Evolutionary conservation across 2,329 filamentous ascomycete genomes (phyloP).

Genomic region (Alternaria novae-zelandiae): DNA sequence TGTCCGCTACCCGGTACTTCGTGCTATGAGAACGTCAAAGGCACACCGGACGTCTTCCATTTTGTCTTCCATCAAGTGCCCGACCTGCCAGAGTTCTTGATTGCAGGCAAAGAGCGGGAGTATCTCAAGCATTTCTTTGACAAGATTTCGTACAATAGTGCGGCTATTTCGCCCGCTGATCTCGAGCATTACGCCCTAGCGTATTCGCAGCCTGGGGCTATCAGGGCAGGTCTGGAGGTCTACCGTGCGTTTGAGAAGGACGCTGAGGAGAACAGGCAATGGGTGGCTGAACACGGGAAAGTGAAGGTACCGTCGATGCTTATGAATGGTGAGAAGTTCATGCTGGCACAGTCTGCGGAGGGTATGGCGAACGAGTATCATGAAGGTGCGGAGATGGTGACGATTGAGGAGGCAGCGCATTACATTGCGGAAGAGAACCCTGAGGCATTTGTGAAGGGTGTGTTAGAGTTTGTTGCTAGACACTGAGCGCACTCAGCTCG

Average conservation of each 20-base stretch:
- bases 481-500: neutral
- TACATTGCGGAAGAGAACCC: neutral
- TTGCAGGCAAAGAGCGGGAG: conserved; percentile 14
- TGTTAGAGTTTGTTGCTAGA: neutral
- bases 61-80: conserved; percentile 9
- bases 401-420: neutral
- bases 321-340: neutral
- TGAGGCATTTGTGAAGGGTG: neutral
- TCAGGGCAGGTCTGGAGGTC: neutral
- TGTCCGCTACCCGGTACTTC: conserved; percentile 2
- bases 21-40: neutral
- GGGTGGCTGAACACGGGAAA: neutral
- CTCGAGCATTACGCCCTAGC: neutral
- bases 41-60: neutral
- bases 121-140: conserved; percentile 18
- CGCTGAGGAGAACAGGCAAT: neutral
- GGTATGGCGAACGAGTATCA: conserved; percentile 2
- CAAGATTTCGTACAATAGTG: conserved; percentile 9
- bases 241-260: conserved; percentile 4
- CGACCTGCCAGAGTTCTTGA: conserved; percentile 17
- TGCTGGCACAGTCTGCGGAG: neutral
- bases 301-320: neutral
- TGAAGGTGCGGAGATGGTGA: neutral
- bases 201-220: neutral
- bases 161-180: conserved; percentile 4